These are phyloP conservation scores for Neodidymelliopsis sp. DNA, from an alignment of 2,329 filamentous ascomycete genomes.

Conservation along the genomic window DNA sequence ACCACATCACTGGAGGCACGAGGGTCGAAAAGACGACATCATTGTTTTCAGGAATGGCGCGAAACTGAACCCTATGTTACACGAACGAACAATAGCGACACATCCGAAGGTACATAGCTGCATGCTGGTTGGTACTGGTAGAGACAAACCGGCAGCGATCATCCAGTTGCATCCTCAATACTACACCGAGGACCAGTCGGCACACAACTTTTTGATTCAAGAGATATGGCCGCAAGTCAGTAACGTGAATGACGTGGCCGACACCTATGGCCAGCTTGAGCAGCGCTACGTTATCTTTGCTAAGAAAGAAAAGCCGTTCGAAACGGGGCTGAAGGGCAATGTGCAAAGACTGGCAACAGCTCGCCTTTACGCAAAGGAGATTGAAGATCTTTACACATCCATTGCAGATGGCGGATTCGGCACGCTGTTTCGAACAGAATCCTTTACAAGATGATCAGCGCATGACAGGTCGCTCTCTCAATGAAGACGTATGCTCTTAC, in stretches of 20 bases:
- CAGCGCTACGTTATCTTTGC: constrained; percentile 55
- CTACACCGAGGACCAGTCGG: constrained; percentile 23
- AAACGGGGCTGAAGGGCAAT: constrained; percentile 56
- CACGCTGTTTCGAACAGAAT: constrained; percentile 21
- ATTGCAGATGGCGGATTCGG: constrained; percentile 15
- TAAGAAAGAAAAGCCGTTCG: constrained; percentile 55
- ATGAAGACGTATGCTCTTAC: too few relatives aligned
- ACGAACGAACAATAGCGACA: constrained; percentile 35
- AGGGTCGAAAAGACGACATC: constrained; percentile 32
- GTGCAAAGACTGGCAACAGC: constrained; percentile 54
- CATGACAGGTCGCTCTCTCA: background rate
- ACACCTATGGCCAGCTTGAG: constrained; percentile 54
- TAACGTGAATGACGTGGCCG: constrained; percentile 52
- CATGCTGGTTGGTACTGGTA: constrained; percentile 43
- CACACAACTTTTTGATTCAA: constrained; percentile 46
- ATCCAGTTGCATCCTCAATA: constrained; percentile 37
- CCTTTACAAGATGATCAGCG: background rate
- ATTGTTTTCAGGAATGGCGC: constrained; percentile 29
- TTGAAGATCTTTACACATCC: constrained; percentile 55
- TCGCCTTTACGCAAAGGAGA: constrained; percentile 55
- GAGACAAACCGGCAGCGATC: constrained; percentile 40
- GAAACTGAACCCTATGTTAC: constrained; percentile 32
- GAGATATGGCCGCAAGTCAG: constrained; percentile 55
- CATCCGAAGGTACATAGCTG: constrained; percentile 42
- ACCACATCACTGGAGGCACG: constrained; percentile 37